A percentile compares a stretch with the other conserved stretches of the same genome.
These are phyloP conservation scores for Ambrosiella beaveri DNA, from an alignment of 2,329 filamentous ascomycete species.

Conservation along the genomic window DNA sequence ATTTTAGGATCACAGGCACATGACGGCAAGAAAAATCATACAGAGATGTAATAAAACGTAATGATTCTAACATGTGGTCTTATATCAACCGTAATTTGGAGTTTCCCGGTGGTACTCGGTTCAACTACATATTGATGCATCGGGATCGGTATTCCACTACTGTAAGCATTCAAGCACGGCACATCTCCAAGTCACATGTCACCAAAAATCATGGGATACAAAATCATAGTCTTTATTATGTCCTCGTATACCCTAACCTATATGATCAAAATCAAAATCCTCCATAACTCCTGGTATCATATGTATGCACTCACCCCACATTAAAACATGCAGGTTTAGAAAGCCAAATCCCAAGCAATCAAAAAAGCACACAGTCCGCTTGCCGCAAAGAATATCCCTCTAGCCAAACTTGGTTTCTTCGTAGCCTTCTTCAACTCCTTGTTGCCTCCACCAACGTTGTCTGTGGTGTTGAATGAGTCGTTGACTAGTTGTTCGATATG, in stretches of 20 bases:
- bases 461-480: constrained; percentile 64
- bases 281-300: background rate
- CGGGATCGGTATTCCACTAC: no score
- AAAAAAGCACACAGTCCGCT: constrained; percentile 58
- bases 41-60: background rate
- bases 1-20: background rate
- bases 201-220: no score
- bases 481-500: constrained; percentile 77
- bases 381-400: constrained; percentile 66
- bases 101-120: background rate
- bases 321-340: constrained; percentile 19
- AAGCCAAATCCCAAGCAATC: constrained; percentile 60
- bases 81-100: background rate
- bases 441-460: constrained; percentile 81
- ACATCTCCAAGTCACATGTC: no score
- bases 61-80: background rate
- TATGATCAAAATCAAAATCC: background rate
- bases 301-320: background rate
- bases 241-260: background rate
- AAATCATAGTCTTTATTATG: no score
- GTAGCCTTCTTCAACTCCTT: constrained; percentile 75
- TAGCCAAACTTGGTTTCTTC: constrained; percentile 52
- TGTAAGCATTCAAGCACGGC: no score
- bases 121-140: background rate
- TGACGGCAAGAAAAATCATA: constrained; percentile 3